Base-by-base conservation (phyloP, 2,329 filamentous ascomycete genomes). In the Ophiostoma australiae region DNA sequence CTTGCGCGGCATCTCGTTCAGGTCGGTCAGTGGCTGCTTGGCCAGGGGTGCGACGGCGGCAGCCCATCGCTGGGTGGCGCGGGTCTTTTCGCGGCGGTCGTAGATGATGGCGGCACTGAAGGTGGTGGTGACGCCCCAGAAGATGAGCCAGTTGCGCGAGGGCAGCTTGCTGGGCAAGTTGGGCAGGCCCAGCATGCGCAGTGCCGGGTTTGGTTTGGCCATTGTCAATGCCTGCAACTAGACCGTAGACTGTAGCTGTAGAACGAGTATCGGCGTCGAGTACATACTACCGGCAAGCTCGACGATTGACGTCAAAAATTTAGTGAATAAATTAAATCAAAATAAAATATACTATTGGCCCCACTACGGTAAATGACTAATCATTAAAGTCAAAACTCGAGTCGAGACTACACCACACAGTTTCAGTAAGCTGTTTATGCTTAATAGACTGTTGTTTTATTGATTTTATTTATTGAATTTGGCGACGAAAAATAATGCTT, bases 71-170 rank as follows among this genome's bases (percentile, higher is more conserved):
- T 91, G 86, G 71, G 95, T 94, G 70, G 90, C 89, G 73, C 89
- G 89, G 76, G 90, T 91, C 84, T 94, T 97, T 82, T 98, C 90
- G 72, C 92, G 90, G 77, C 92, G 92, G 81, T 99, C 95, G 84
- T 99, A 97, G 78, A 95, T 86, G 71, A 98, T 85, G 69, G 93
- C 91, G 20, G 87, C 89, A 6, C 92, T 88, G 78, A 97, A 91
- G 67, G 91, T 87, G 70, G 90, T 90, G 13, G 90, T 90, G 70
- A 98, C 80, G 67, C 90, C 85, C 80, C 94, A 89, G 82, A 99
- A 99, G 77, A 99, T 97, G 81, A 95, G 88, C 95, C 95, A 99
- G 80, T 98, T 98, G 73, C 95, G 91, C 23, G 94, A 98, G 8
- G 95, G 95, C 23, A 99, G 88, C 80, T 89, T 93, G 76, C 89